Evolutionary conservation across 1,284 basidiomycete genomes (phyloP), one percentile per base, ranked within the genome.

Genomic region (Apiotrichum sp.): DNA sequence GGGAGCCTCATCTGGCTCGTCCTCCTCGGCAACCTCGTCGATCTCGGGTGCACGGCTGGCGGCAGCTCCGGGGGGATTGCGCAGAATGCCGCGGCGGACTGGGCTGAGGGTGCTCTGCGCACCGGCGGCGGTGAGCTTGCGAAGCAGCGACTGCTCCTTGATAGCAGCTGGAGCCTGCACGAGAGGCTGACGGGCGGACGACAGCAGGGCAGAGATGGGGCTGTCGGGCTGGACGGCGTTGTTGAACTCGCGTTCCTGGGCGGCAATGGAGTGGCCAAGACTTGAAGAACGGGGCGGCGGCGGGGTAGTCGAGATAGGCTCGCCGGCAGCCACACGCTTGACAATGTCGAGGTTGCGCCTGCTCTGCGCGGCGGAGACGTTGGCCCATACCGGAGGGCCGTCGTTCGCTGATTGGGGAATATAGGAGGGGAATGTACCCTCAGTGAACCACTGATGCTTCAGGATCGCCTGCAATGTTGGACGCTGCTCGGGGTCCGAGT

Each of bases 211-310:
- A 22, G 90, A 91, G 59, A 98, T 95, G 0, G 96, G 95, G 62
- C 86, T 89, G 50, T 90, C 92, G 4, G 95, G 96, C 70, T 93
- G 89, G 3, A 98, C 89, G 2, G 93, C 96, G 65, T 88, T 86
- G 78, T 91, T 86, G 83, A 96, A 95, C 74, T 97, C 93, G 68
- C 88, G 86, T 81, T 98, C 93, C 72, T 93, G 89, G 66, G 91
- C 87, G 5, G 86, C 83, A 61, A 89, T 85, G 29, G 68, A 70
- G 31, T 72, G 71, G 11, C 70, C 72, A 31, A 76, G 63, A 33
- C 64, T 62, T 7, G 58, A 47, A 1, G 44, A 16, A 49, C 53
- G 47, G 47, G 53, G n/a, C 31, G 45, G 34, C 2, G 52, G 60
- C 7, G 57, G 53, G 8, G 58, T 59, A 7, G 65, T 62, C 43